Conservation (phyloP, 2,329 filamentous ascomycete species). For the Botryosphaeria dothidea region DNA sequence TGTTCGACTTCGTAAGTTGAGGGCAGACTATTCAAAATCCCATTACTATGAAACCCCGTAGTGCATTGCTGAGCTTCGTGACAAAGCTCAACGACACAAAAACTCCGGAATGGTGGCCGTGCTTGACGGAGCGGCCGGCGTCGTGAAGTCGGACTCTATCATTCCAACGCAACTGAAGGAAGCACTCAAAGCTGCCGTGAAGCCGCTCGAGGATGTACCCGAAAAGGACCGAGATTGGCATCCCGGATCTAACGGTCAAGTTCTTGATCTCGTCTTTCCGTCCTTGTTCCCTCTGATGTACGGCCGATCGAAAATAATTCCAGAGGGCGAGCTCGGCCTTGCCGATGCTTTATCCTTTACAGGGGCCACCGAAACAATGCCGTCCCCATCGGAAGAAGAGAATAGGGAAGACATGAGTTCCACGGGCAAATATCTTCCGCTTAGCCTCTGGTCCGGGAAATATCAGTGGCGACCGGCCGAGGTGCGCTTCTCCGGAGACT, state of each 20-base stretch:
- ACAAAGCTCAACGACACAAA: constrained; percentile 49
- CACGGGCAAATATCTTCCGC: neutral
- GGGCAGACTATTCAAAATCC: neutral
- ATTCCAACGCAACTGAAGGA: constrained; percentile 41
- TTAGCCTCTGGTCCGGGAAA: constrained; percentile 27
- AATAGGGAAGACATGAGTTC: neutral
- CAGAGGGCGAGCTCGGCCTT: constrained; percentile 21
- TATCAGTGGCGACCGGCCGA: constrained; percentile 54
- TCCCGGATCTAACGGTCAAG: constrained; percentile 55
- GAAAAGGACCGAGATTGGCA: constrained; percentile 60
- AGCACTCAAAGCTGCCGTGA: constrained; percentile 45
- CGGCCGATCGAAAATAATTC: constrained; percentile 24
- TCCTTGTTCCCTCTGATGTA: constrained; percentile 40
- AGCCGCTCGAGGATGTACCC: constrained; percentile 51
- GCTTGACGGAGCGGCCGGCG: constrained; percentile 44
- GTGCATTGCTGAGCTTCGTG: constrained; percentile 48
- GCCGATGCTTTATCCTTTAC: constrained; percentile 19
- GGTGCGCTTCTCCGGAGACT: constrained; percentile 39
- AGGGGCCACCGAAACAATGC: constrained; percentile 20
- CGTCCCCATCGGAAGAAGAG: constrained; percentile 7
- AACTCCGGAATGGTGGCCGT: constrained; percentile 42
- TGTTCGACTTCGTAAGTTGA: constrained; percentile 21
- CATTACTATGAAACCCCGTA: neutral
- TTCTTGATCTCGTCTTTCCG: constrained; percentile 63
- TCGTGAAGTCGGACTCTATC: constrained; percentile 56